Conservation (phyloP, 192 early-diverging fungal species). For the Dissophora globulifera region DNA sequence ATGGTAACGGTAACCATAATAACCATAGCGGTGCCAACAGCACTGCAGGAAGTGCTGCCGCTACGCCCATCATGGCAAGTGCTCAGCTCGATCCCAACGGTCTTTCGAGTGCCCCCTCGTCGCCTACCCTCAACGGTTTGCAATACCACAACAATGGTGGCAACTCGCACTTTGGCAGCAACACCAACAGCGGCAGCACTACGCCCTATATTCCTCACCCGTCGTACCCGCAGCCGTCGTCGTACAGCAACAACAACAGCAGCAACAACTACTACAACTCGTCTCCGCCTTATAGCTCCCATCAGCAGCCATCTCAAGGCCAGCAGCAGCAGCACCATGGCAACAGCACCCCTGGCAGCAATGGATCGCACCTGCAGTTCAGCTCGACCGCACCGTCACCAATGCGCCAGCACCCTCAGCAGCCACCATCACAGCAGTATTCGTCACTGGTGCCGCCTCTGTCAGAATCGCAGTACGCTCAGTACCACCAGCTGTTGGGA, state of each 20-base stretch:
- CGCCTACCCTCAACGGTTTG: slow-evolving; percentile 33
- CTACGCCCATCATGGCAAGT: slow-evolving; percentile 22
- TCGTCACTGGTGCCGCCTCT: slow-evolving; percentile 39
- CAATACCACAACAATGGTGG: slow-evolving; percentile 21
- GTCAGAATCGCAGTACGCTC: slow-evolving; percentile 34
- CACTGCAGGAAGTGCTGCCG: slow-evolving; percentile 11
- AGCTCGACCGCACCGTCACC: slow-evolving; percentile 44
- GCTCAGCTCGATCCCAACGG: slow-evolving; percentile 16
- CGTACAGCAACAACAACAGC: slow-evolving; percentile 10
- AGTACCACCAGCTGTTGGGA: slow-evolving; percentile 45
- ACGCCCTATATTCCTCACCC: slow-evolving; percentile 6
- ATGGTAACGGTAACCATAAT: no score
- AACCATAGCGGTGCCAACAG: slow-evolving; percentile 14
- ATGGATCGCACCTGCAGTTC: slow-evolving; percentile 23
- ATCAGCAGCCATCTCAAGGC: slow-evolving; percentile 10
- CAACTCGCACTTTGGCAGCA: slow-evolving; percentile 17
- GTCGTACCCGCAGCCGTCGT: slow-evolving; percentile 5
- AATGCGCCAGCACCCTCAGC: slow-evolving; percentile 48
- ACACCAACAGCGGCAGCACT: slow-evolving; percentile 22
- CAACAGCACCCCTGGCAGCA: slow-evolving; percentile 11
- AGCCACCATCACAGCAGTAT: slow-evolving; percentile 31
- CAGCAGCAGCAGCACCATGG: slow-evolving; percentile 14
- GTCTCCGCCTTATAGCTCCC: slow-evolving; percentile 16
- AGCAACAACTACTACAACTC: slow-evolving; percentile 26
- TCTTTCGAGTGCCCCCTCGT: slow-evolving; percentile 38